Evolutionary conservation across 2,329 filamentous ascomycete species (phyloP).

Genomic region (Byssoonygena ceratinophila): DNA sequence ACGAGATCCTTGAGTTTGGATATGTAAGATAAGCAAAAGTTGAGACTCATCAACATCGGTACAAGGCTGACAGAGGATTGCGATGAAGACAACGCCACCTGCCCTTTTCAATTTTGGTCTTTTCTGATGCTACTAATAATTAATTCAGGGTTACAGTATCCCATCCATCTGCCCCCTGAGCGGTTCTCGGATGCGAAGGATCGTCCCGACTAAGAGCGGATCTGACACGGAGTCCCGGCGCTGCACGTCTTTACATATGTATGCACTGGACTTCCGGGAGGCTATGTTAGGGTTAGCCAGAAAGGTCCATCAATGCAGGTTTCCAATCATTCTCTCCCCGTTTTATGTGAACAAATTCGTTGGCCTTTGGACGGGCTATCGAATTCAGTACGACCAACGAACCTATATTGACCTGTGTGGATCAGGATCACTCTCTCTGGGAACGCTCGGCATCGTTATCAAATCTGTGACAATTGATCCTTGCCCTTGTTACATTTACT

Average conservation of each 20-base stretch:
- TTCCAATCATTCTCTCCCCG: too few species aligned
- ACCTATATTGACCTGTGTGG: too few species aligned
- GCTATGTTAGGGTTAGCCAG: too few species aligned
- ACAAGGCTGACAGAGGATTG: background rate
- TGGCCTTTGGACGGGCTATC: too few species aligned
- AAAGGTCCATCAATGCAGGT: too few species aligned
- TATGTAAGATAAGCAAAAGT: background rate
- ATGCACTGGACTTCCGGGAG: background rate
- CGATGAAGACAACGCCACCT: background rate
- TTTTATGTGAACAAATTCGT: too few species aligned
- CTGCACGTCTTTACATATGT: background rate
- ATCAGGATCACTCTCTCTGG: background rate
- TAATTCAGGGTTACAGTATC: background rate
- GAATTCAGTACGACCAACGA: too few species aligned
- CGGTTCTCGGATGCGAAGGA: background rate
- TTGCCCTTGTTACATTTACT: conserved; percentile 1
- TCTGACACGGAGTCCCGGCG: background rate
- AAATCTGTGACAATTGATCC: background rate
- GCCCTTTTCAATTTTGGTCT: background rate
- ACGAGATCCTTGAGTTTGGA: background rate
- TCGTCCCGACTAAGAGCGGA: background rate
- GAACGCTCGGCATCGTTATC: background rate
- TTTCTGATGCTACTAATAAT: background rate
- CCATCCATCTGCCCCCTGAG: background rate
- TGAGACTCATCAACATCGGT: background rate